Conservation (phyloP, 2,329 filamentous ascomycete genomes). For the Phaeosphaeria sp. region DNA sequence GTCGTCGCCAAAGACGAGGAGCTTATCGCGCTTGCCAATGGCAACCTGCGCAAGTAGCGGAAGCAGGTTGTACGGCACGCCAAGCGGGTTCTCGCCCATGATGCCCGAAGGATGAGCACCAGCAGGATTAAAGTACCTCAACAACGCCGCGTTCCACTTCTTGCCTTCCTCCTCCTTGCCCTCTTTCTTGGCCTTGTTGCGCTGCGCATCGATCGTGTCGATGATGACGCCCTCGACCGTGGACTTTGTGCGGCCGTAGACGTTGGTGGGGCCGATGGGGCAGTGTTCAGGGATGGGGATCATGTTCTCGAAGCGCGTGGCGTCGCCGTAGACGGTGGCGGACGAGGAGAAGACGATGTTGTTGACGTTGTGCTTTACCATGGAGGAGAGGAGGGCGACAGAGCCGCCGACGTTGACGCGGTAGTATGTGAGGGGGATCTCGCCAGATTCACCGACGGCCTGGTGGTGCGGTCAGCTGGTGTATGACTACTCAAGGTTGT, state of each 20-base stretch:
- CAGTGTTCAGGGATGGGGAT: slow-evolving; percentile 98
- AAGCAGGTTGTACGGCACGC: slow-evolving; percentile 93
- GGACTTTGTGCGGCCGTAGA: slow-evolving; percentile 96
- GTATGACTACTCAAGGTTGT: background rate
- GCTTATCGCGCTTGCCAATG: slow-evolving; percentile 91
- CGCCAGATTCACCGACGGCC: slow-evolving; percentile 94
- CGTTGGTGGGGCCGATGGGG: slow-evolving; percentile 95
- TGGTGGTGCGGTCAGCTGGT: slow-evolving; percentile 46
- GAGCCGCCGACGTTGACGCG: slow-evolving; percentile 94
- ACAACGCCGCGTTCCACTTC: slow-evolving; percentile 89
- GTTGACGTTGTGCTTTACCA: slow-evolving; percentile 87
- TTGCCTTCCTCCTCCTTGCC: slow-evolving; percentile 67
- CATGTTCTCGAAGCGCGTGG: slow-evolving; percentile 95
- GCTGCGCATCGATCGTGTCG: slow-evolving; percentile 86
- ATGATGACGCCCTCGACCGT: slow-evolving; percentile 91
- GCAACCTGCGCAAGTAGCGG: slow-evolving; percentile 95
- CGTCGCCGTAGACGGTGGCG: slow-evolving; percentile 97
- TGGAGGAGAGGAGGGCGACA: slow-evolving; percentile 82
- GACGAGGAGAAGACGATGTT: slow-evolving; percentile 99
- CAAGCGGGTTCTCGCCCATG: slow-evolving; percentile 98
- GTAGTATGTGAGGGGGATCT: slow-evolving; percentile 97
- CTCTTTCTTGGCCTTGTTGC: slow-evolving; percentile 79
- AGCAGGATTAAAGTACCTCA: slow-evolving; percentile 98
- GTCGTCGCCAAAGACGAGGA: slow-evolving; percentile 94
- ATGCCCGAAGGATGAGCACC: slow-evolving; percentile 93